Percentiles rank a stretch among this genome's conserved stretches.
These are phyloP conservation scores for Tolypocladium capitatum DNA, from an alignment of 2,329 filamentous ascomycete genomes.

Conservation along the genomic window DNA sequence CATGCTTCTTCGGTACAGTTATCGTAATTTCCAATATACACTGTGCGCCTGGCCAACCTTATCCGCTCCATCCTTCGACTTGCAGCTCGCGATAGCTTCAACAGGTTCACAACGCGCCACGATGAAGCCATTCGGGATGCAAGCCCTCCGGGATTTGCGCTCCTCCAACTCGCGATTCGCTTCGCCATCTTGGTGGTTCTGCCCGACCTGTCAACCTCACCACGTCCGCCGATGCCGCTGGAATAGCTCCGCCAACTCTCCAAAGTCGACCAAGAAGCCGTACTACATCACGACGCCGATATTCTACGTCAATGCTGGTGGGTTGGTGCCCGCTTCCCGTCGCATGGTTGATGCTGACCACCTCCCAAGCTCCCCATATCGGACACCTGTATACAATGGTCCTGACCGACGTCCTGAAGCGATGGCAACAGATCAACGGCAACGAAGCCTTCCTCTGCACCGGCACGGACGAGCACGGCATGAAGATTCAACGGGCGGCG, in stretches of 20 bases:
- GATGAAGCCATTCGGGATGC: constrained; percentile 17
- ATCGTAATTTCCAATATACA: constrained; percentile 6
- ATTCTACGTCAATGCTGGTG: constrained; percentile 96
- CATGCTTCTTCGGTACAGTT: constrained; percentile 3
- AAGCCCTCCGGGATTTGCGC: constrained; percentile 12
- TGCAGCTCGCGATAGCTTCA: background rate
- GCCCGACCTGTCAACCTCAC: constrained; percentile 14
- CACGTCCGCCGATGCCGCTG: constrained; percentile 12
- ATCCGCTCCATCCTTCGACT: background rate
- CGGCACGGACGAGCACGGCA: constrained; percentile 92
- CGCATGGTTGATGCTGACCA: background rate
- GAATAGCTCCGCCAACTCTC: constrained; percentile 17
- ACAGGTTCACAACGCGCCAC: constrained; percentile 1
- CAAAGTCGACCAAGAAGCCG: constrained; percentile 45
- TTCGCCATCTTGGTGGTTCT: constrained; percentile 12
- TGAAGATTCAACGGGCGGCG: constrained; percentile 91
- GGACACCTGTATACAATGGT: constrained; percentile 93
- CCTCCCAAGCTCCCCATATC: constrained; percentile 63
- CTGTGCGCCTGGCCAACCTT: constrained; percentile 1
- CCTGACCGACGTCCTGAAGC: constrained; percentile 78
- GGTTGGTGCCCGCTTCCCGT: background rate
- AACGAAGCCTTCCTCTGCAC: constrained; percentile 64
- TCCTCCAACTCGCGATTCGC: constrained; percentile 7
- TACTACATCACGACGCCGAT: constrained; percentile 96
- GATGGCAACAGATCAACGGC: constrained; percentile 73